phyloP scores from a whole-genome alignment of 805 yeast species.

The Ascoidea rubescens region DNA sequence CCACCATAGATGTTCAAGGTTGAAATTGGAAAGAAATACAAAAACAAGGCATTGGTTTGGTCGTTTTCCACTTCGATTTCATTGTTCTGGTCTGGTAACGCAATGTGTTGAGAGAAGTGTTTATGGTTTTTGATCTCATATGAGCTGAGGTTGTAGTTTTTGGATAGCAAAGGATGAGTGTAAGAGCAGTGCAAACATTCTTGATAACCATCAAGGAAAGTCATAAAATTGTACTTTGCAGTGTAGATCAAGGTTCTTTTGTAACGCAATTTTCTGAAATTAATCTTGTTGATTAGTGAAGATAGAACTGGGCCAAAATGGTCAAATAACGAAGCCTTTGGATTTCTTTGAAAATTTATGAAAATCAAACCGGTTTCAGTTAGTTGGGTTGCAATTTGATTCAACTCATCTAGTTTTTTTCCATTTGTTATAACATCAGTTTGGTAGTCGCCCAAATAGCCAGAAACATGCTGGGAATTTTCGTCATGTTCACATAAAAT shows the following conservation, averaged over 20 bases:
- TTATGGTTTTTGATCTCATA: constrained; percentile 16
- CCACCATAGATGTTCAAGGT: constrained; percentile 18
- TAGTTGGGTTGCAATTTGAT: constrained; percentile 13
- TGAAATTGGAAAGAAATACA: constrained; percentile 18
- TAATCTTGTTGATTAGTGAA: constrained; percentile 12
- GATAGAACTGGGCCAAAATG: constrained; percentile 13
- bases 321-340: constrained; percentile 10
- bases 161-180: constrained; percentile 17
- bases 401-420: constrained; percentile 7
- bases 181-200: constrained; percentile 17
- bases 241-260: constrained; percentile 14
- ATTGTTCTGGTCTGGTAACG: constrained; percentile 7
- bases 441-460: constrained; percentile 16
- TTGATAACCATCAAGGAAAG: constrained; percentile 17
- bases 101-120: constrained; percentile 17
- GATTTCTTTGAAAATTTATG: constrained; percentile 13
- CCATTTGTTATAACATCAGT: constrained; percentile 7
- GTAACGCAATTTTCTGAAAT: constrained; percentile 12
- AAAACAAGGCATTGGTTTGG: constrained; percentile 10
- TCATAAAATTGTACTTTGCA: constrained; percentile 6
- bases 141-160: constrained; percentile 16
- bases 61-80: too few species aligned
- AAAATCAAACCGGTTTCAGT: constrained; percentile 16
- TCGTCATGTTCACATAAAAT: constrained; percentile 12
- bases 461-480: constrained; percentile 8